These are phyloP conservation scores for Solanum aculeatissimum DNA, from an alignment of 305 asterid species.

Conservation along the genomic window DNA sequence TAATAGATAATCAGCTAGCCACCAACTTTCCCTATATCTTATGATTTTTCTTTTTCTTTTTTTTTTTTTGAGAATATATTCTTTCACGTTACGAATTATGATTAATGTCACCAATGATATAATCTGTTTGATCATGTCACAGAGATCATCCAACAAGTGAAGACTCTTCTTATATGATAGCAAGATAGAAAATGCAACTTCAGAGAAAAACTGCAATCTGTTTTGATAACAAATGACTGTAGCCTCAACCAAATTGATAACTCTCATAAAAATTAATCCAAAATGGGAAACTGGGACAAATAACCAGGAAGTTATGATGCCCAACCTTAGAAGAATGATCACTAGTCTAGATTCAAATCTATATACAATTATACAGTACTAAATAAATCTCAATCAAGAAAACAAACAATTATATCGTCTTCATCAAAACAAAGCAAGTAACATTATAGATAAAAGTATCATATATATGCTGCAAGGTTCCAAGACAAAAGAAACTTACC, in stretches of 20 bases:
- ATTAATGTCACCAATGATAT: not conserved
- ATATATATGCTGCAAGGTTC: not conserved
- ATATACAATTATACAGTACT: not conserved
- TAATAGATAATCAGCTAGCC: not conserved
- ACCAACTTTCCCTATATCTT: not conserved
- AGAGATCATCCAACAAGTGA: not conserved
- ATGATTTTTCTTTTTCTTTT: not conserved
- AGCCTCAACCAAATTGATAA: not conserved
- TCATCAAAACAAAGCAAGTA: not conserved
- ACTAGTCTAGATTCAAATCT: not conserved
- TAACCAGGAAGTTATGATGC: not conserved
- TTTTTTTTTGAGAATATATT: not conserved
- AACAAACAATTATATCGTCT: not conserved
- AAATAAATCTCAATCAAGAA: not conserved
- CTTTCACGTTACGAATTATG: not conserved
- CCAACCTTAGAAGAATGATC: not conserved
- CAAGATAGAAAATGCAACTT: not conserved
- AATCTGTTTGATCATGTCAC: not conserved
- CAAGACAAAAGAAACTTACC: conserved; percentile 37
- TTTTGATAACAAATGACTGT: not conserved
- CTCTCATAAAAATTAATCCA: not conserved
- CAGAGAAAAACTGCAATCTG: not conserved
- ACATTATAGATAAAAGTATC: not conserved
- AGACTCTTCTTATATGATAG: not conserved
- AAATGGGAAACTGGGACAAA: not conserved